Conservation (phyloP, 192 early-diverging fungal species). For the Entomortierella beljakovae region DNA sequence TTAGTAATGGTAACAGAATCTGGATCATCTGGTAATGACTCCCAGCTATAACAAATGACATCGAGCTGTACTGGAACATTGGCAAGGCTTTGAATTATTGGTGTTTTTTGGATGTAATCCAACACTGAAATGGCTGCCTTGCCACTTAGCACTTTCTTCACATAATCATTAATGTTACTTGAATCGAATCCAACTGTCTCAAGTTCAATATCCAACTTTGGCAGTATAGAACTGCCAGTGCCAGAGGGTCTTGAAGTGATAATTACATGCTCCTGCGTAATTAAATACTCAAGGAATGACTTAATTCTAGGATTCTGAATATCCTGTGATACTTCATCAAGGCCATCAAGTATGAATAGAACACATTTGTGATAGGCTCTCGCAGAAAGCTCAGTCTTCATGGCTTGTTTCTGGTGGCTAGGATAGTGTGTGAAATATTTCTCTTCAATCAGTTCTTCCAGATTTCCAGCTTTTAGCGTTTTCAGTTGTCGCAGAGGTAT, state of each 20-base stretch:
- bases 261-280: constrained; percentile 9
- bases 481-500: neutral
- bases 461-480: neutral
- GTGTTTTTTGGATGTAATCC: constrained; percentile 20
- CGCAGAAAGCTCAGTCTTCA: neutral
- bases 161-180: constrained; percentile 5
- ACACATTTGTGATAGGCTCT: neutral
- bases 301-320: neutral
- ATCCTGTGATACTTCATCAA: constrained; percentile 5
- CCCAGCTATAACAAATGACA: constrained; percentile 31
- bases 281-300: neutral
- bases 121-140: constrained; percentile 5
- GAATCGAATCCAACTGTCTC: constrained; percentile 19
- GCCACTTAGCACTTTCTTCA: neutral
- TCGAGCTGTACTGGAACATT: constrained; percentile 33
- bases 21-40: constrained; percentile 6
- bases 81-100: constrained; percentile 17
- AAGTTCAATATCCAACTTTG: constrained; percentile 8
- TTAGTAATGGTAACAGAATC: constrained; percentile 3
- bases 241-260: constrained; percentile 28
- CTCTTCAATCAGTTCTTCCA: neutral
- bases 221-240: neutral
- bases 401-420: neutral
- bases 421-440: neutral
- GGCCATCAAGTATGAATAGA: constrained; percentile 26